Percentiles rank a stretch among this genome's conserved stretches.
Conservation (phyloP, 2,329 filamentous ascomycete genomes). For the Clarireedia homoeocarpa region DNA sequence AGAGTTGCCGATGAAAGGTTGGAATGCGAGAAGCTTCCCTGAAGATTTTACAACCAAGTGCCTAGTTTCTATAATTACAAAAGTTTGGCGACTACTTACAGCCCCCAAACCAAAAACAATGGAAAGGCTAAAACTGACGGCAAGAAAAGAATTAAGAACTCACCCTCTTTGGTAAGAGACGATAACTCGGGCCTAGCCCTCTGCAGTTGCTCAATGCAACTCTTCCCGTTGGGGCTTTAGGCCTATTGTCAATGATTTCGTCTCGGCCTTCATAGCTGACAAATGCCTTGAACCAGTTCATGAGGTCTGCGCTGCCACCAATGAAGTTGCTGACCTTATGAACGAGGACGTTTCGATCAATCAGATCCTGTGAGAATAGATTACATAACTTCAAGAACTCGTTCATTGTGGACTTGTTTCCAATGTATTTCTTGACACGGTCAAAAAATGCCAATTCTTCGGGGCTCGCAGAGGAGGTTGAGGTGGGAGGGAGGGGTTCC, state of each 20-base stretch:
- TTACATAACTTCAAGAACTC: slow-evolving; percentile 98
- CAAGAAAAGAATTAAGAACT: slow-evolving; percentile 23
- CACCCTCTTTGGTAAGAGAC: slow-evolving; percentile 75
- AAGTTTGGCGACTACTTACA: too few species aligned
- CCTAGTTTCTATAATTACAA: too few species aligned
- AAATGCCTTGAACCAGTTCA: slow-evolving; percentile 80
- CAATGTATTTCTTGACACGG: slow-evolving; percentile 89
- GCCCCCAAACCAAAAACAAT: background rate
- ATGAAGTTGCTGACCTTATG: slow-evolving; percentile 82
- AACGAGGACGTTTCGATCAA: slow-evolving; percentile 75
- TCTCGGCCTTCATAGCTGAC: slow-evolving; percentile 71
- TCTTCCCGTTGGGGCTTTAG: slow-evolving; percentile 66
- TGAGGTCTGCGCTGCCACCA: slow-evolving; percentile 79
- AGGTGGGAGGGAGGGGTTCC: slow-evolving; percentile 73
- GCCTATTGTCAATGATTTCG: slow-evolving; percentile 69
- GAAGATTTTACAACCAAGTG: too few species aligned
- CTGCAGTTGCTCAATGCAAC: slow-evolving; percentile 95
- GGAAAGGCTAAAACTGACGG: background rate
- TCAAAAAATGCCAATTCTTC: slow-evolving; percentile 95
- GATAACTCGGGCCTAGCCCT: slow-evolving; percentile 91
- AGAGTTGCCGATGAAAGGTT: too few species aligned
- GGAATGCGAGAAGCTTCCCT: too few species aligned
- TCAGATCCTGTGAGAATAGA: slow-evolving; percentile 85
- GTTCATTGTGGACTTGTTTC: slow-evolving; percentile 85
- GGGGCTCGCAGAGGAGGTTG: slow-evolving; percentile 62